These are phyloP conservation scores for Poteriospumella lacustris DNA, from an alignment of 108 stramenopile species.

Conservation along the genomic window DNA sequence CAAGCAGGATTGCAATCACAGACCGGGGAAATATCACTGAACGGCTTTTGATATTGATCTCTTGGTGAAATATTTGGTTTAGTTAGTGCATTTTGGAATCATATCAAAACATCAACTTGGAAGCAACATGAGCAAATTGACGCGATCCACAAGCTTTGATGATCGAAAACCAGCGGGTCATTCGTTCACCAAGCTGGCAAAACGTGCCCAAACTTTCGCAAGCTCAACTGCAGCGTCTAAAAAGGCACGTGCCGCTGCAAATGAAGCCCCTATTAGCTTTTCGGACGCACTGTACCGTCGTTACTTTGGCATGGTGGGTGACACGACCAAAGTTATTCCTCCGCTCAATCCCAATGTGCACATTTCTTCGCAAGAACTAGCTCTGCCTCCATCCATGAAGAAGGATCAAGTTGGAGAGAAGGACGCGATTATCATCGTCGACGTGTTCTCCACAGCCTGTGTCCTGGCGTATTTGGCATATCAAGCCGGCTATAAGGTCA, in stretches of 20 bases:
- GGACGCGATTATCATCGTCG: slow-evolving; percentile 61
- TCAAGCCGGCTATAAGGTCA: slow-evolving; percentile 3
- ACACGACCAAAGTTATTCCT: not conserved
- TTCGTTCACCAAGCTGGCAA: not conserved
- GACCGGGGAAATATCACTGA: too few relatives aligned
- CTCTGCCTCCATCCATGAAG: not conserved
- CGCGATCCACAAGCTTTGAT: not conserved
- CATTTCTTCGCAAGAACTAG: not conserved
- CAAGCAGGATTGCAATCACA: too few relatives aligned
- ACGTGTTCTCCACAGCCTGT: slow-evolving; percentile 77
- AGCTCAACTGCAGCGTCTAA: not conserved
- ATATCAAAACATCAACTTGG: too few relatives aligned
- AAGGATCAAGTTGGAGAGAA: not conserved
- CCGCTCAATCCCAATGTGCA: not conserved
- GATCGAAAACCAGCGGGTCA: not conserved
- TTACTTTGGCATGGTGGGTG: slow-evolving; percentile 2
- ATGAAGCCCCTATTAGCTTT: not conserved
- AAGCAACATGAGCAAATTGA: not conserved
- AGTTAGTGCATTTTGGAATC: too few relatives aligned
- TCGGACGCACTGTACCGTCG: not conserved
- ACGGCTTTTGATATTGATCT: too few relatives aligned
- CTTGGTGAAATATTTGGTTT: too few relatives aligned
- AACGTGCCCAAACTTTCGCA: not conserved
- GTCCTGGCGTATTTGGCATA: slow-evolving; percentile 49
- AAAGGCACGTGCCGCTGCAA: not conserved